Percentiles rank a stretch among this genome's conserved stretches.
phyloP scores from a whole-genome alignment of 768 basidiomycete species.

The Hypsizygus marmoreus region DNA sequence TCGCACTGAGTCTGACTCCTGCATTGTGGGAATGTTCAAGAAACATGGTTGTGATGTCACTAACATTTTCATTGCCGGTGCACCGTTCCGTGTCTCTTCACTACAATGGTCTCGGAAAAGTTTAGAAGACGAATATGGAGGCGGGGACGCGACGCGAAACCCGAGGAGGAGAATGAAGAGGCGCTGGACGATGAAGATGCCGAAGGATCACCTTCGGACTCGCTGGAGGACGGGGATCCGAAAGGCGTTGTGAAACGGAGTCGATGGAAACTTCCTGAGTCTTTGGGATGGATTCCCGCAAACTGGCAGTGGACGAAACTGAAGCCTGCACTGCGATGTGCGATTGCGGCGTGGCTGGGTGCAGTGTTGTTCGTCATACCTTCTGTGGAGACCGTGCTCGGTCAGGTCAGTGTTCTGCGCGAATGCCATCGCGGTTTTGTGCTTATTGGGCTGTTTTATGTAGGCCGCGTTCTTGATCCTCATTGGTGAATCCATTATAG shows the following conservation, averaged over 20 bases:
- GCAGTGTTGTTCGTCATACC: constrained; percentile 62
- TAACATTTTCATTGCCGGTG: no score
- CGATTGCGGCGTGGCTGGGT: constrained; percentile 63
- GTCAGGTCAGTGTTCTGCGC: constrained; percentile 50
- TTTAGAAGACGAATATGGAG: no score
- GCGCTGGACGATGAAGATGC: no score
- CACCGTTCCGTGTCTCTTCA: no score
- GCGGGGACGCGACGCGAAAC: no score
- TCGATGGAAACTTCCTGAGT: constrained; percentile 26
- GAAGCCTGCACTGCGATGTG: constrained; percentile 65
- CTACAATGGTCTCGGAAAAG: no score
- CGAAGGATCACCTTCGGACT: neutral
- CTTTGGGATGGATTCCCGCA: constrained; percentile 55
- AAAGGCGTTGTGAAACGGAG: neutral
- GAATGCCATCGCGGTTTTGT: no score
- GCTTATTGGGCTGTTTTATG: neutral
- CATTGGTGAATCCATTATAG: constrained; percentile 41
- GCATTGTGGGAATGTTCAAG: no score
- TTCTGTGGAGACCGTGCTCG: constrained; percentile 46
- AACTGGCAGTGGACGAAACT: constrained; percentile 61
- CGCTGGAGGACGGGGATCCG: neutral
- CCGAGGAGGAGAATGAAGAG: no score
- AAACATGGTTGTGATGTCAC: no score
- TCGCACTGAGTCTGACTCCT: no score
- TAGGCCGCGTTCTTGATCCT: constrained; percentile 69